Evolutionary conservation across 78 protist species (phyloP).

Genomic region (Dictyostelium firmibasis): DNA sequence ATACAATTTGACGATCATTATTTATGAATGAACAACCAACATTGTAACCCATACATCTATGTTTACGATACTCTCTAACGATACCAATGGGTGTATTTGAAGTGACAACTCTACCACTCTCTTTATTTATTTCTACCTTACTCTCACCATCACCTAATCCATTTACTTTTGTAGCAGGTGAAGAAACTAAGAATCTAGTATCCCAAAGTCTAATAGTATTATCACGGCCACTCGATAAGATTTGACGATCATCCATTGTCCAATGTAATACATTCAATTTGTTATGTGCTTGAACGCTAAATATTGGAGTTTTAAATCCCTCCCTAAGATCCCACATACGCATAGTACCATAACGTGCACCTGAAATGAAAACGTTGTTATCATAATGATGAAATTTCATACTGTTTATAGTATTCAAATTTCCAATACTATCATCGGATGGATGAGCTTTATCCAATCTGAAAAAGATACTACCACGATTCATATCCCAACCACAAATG

Average conservation of each 20-base stretch:
- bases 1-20: conserved; percentile 55
- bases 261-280: conserved; percentile 34
- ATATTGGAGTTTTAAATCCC: neutral
- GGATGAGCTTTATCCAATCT: conserved; percentile 35
- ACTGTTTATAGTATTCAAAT: conserved; percentile 57
- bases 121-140: neutral
- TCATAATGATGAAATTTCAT: neutral
- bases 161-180: neutral
- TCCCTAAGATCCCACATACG: conserved; percentile 57
- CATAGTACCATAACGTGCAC: conserved; percentile 50
- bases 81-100: neutral
- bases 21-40: conserved; percentile 44
- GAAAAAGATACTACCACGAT: neutral
- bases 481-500: conserved; percentile 58
- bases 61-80: conserved; percentile 18
- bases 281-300: conserved; percentile 46
- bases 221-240: conserved; percentile 49
- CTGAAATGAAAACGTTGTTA: conserved; percentile 29
- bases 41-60: conserved; percentile 63
- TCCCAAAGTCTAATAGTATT: conserved; percentile 48
- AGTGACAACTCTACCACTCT: neutral
- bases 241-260: conserved; percentile 1
- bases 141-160: neutral
- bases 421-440: neutral
- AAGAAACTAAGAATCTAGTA: neutral